Evolutionary conservation across 306 rosid genomes (phyloP).

Genomic region (Amphicarpaea edgeworthii): DNA sequence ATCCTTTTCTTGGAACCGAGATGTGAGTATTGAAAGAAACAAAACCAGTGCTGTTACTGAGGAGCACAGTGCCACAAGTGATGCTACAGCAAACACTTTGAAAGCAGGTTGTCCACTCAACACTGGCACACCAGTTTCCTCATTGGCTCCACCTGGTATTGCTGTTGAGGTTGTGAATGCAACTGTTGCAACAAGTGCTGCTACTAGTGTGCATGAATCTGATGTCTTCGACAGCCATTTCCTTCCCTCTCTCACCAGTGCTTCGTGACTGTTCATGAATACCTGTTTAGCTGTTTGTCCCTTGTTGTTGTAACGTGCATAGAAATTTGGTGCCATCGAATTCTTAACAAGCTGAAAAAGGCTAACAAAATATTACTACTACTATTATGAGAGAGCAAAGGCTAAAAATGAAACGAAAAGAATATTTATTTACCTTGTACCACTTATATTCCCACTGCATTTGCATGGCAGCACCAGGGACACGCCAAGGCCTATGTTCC

Average conservation of each 20-base stretch:
- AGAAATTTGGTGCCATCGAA: slow-evolving; percentile 47
- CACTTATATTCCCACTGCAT: slow-evolving; percentile 54
- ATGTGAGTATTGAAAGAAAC: slow-evolving; percentile 51
- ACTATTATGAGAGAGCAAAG: too few species aligned
- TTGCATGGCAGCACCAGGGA: slow-evolving; percentile 50
- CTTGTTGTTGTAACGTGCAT: slow-evolving; percentile 34
- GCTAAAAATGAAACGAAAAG: too few species aligned
- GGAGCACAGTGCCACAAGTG: slow-evolving; percentile 52
- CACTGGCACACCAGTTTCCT: slow-evolving; percentile 38
- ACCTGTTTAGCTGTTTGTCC: slow-evolving; percentile 49
- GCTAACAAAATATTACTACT: too few species aligned
- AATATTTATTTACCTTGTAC: too few species aligned
- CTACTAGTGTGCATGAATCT: slow-evolving; percentile 57
- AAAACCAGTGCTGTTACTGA: slow-evolving; percentile 51
- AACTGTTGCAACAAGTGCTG: slow-evolving; percentile 56
- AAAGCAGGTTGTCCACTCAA: slow-evolving; percentile 41
- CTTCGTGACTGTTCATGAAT: slow-evolving; percentile 34
- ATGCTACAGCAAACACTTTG: slow-evolving; percentile 45
- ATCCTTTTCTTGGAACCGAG: slow-evolving; percentile 48
- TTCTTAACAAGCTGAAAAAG: slow-evolving; percentile 44
- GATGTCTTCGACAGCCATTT: slow-evolving; percentile 55
- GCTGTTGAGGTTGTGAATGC: slow-evolving; percentile 58
- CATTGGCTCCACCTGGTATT: slow-evolving; percentile 51
- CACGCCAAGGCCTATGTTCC: slow-evolving; percentile 37
- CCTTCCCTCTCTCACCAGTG: slow-evolving; percentile 42